Base-by-base conservation (phyloP, 306 rosid species). In the Astragalus glycyphyllos region DNA sequence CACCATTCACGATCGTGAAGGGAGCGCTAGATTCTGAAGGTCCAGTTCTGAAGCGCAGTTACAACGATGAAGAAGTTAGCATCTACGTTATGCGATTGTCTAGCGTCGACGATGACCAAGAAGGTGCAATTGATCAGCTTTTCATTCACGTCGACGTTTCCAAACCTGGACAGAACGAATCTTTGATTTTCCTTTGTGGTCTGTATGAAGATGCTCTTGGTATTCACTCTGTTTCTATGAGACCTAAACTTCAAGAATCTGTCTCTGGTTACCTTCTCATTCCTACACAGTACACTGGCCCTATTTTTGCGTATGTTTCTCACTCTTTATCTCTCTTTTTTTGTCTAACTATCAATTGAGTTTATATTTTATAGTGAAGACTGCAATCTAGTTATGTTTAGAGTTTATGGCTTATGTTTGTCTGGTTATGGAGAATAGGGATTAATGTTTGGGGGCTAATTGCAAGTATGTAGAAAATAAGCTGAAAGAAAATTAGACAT, bases 171-270 rank as follows among this genome's bases (percentile, higher is more conserved):
- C 84, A 84, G 86, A 45, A 60, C 1, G 96, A 89, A 29, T 83
- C 86, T 2, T 72, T 94, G 74, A 87, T 81, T 34, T 84, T 94
- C 53, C 86, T 94, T 0, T 94, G 98, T 45, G 98, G 85, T 12
- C 12, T 94, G 34, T 94, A 90, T 65, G 96, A 96, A 29, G 98
- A 90, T 62, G 96, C 97, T 5, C 11, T 94, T 51, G 97, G 97
- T 12, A 94, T 94, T 79, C 97, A 94, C 83, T 88, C 96, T 15
- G 92, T 94, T 60, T 87, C 96, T 0, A 87, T 87, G 89, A 81
- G 91, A n/a, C 88, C 89, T 0, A 87, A 81, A 82, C 73, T 67
- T 3, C 70, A 78, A 7, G 12, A 66, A 6, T 51, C 78, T 8
- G 80, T 26, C 4, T 26, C 71, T 42, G 82, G 80, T 1, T 84